Conservation (phyloP, 495 filamentous ascomycete genomes). For the Lepraria neglecta region DNA sequence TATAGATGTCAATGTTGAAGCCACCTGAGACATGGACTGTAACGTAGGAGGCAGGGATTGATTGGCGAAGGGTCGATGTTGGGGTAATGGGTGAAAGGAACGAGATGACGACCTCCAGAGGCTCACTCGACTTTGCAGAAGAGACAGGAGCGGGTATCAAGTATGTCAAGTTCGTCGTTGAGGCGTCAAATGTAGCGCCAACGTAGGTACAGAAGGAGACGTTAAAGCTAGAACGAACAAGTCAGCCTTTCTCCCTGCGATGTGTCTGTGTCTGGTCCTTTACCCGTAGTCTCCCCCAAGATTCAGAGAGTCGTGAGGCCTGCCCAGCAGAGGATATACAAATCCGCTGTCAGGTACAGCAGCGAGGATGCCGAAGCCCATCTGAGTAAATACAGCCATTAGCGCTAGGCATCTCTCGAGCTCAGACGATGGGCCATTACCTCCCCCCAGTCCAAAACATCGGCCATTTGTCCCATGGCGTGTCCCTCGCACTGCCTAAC, state of each 20-base stretch:
- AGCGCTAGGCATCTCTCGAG: background rate
- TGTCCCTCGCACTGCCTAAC: conserved; percentile 68
- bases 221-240: conserved; percentile 44
- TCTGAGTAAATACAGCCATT: conserved; percentile 33
- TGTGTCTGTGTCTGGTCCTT: conserved; percentile 19
- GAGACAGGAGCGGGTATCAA: conserved; percentile 47
- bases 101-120: conserved; percentile 63
- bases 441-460: conserved; percentile 88
- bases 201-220: conserved; percentile 65
- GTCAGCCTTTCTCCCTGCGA: background rate
- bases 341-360: conserved; percentile 60
- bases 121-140: conserved; percentile 28
- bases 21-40: conserved; percentile 66
- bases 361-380: conserved; percentile 78
- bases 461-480: conserved; percentile 89
- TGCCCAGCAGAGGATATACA: conserved; percentile 83
- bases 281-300: conserved; percentile 38
- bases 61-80: conserved; percentile 83
- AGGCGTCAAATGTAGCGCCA: conserved; percentile 82
- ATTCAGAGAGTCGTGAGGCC: conserved; percentile 72
- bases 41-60: conserved; percentile 82
- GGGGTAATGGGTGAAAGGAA: conserved; percentile 93
- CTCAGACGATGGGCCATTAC: conserved; percentile 29
- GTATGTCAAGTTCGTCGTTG: conserved; percentile 88
- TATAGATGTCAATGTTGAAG: conserved; percentile 71